A percentile compares a stretch with the other conserved stretches of the same genome.
Evolutionary conservation across 129 eudicot genomes (phyloP).

Genomic region (Dittrichia graveolens): DNA sequence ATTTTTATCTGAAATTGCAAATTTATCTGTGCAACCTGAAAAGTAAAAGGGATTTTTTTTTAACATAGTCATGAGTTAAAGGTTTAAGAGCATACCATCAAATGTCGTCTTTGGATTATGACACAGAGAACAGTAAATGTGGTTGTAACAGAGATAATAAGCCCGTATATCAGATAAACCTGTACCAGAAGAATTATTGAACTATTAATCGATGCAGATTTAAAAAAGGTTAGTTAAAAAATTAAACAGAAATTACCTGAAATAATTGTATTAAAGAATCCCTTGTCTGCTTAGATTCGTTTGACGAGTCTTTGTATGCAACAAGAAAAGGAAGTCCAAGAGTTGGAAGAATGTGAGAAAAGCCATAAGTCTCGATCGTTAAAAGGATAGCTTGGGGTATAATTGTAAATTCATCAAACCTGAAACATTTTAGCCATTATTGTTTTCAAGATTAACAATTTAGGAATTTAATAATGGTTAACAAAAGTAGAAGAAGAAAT

Average conservation of each 20-base stretch:
- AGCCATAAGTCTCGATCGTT: conserved; percentile 86
- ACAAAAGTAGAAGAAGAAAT: neutral
- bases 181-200: conserved; percentile 35
- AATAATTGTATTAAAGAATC: conserved; percentile 49
- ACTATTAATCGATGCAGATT: neutral
- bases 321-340: conserved; percentile 88
- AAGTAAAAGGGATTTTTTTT: neutral
- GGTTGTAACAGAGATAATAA: conserved; percentile 52
- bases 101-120: conserved; percentile 86
- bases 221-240: neutral
- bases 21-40: neutral
- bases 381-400: conserved; percentile 89
- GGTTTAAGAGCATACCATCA: conserved; percentile 64
- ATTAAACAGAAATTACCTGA: conserved; percentile 48
- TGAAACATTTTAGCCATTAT: conserved; percentile 29
- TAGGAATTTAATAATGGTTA: neutral
- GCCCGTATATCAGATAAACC: conserved; percentile 88
- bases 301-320: conserved; percentile 33
- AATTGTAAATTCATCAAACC: conserved; percentile 92
- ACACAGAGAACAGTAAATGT: conserved; percentile 80
- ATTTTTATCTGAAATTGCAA: conserved; percentile 2
- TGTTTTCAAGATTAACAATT: neutral
- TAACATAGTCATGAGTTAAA: neutral
- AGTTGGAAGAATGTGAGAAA: conserved; percentile 86
- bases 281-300: conserved; percentile 38